Evolutionary conservation across 306 rosid genomes (phyloP).

Genomic region (Cucurbita ficifolia): DNA sequence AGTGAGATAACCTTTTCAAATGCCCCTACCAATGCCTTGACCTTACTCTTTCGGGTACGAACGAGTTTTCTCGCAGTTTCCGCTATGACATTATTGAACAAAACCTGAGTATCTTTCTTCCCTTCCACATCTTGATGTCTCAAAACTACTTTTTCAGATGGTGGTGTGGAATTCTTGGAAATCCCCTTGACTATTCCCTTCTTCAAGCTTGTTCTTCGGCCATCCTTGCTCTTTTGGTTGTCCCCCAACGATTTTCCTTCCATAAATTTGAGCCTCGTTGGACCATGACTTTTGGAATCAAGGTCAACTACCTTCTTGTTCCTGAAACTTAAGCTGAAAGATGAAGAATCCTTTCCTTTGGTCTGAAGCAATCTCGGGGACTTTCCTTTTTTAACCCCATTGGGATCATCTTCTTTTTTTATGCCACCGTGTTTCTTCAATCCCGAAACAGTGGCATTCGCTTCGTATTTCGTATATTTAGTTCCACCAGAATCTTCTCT

Average conservation of each 20-base stretch:
- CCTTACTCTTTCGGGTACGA: neutral
- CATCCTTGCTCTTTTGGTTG: constrained; percentile 14
- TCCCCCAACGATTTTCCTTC: constrained; percentile 28
- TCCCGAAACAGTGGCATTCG: constrained; percentile 26
- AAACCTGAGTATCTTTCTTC: constrained; percentile 56
- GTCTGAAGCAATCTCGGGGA: constrained; percentile 13
- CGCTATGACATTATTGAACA: constrained; percentile 18
- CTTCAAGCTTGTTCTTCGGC: constrained; percentile 31
- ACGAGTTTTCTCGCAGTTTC: constrained; percentile 4
- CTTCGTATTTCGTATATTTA: constrained; percentile 30
- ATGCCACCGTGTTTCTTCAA: constrained; percentile 15
- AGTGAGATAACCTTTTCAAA: constrained; percentile 33
- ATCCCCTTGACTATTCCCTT: constrained; percentile 16
- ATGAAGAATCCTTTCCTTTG: constrained; percentile 25
- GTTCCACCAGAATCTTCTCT: constrained; percentile 28
- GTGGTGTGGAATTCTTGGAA: neutral
- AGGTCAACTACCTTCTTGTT: constrained; percentile 47
- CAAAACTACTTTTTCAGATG: constrained; percentile 44
- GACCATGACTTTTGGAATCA: constrained; percentile 23
- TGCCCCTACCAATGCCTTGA: constrained; percentile 8
- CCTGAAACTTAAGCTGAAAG: constrained; percentile 32
- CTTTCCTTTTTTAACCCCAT: constrained; percentile 18
- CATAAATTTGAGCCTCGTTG: constrained; percentile 61
- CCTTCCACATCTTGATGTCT: constrained; percentile 54
- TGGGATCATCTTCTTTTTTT: constrained; percentile 21